Percentiles rank a stretch among this genome's conserved stretches.
These are phyloP conservation scores for Colletotrichum shisoi DNA, from an alignment of 2,329 filamentous ascomycete genomes.

Conservation along the genomic window DNA sequence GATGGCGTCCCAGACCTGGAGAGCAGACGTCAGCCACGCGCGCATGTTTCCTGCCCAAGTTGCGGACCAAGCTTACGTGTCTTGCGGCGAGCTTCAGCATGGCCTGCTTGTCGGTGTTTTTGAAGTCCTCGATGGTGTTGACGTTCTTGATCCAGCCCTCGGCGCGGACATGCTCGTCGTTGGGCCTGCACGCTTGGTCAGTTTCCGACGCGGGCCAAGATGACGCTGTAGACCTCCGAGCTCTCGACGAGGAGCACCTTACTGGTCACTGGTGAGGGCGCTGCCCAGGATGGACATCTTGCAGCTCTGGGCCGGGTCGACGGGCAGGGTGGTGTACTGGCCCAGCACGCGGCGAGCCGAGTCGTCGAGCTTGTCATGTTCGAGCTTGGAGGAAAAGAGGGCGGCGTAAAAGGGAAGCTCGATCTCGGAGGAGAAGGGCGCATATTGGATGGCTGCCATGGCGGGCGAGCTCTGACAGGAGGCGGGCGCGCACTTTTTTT, in stretches of 20 bases:
- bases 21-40: conserved; percentile 1
- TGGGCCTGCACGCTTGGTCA: conserved; percentile 61
- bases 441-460: conserved; percentile 72
- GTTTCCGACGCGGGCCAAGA: conserved; percentile 42
- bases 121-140: conserved; percentile 95
- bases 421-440: conserved; percentile 90
- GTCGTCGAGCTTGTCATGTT: conserved; percentile 96
- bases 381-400: conserved; percentile 91
- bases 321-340: conserved; percentile 83
- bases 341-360: conserved; percentile 87
- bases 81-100: conserved; percentile 80
- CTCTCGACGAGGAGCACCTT: conserved; percentile 49
- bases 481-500: background rate
- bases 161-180: conserved; percentile 77
- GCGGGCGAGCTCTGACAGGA: conserved; percentile 41
- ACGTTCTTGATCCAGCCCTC: conserved; percentile 96
- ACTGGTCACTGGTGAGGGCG: conserved; percentile 85
- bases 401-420: conserved; percentile 94
- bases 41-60: background rate
- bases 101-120: conserved; percentile 78
- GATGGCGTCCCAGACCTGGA: conserved; percentile 94
- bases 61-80: conserved; percentile 64
- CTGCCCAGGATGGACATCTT: conserved; percentile 90
- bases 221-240: background rate
- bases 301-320: conserved; percentile 77